Conservation (phyloP, 2,329 filamentous ascomycete genomes). For the Thelonectria blattea region DNA sequence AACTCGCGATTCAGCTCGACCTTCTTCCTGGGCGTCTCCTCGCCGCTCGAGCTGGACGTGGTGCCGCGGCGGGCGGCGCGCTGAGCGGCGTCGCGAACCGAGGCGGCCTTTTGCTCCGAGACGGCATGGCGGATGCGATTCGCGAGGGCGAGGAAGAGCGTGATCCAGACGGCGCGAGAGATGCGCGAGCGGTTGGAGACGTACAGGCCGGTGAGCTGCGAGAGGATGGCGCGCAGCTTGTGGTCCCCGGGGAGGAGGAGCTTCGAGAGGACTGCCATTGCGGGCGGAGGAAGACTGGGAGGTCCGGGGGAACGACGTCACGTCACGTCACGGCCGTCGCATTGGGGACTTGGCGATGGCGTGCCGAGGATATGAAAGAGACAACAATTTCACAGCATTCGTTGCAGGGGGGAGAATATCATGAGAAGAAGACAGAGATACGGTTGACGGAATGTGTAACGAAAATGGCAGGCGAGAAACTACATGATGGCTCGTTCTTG, state of each 20-base stretch:
- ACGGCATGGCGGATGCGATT: conserved; percentile 92
- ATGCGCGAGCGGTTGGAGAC: conserved; percentile 80
- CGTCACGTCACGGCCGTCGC: conserved; percentile 30
- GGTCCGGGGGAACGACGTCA: conserved; percentile 32
- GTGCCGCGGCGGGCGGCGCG: conserved; percentile 55
- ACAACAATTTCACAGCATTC: too few relatives aligned
- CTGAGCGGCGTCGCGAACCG: conserved; percentile 68
- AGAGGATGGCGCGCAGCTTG: conserved; percentile 68
- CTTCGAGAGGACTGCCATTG: conserved; percentile 80
- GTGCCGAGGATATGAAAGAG: too few relatives aligned
- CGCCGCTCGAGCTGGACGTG: conserved; percentile 47
- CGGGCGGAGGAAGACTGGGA: conserved; percentile 10
- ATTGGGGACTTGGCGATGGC: conserved; percentile 10
- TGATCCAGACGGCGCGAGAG: conserved; percentile 82
- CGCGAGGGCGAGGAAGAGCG: conserved; percentile 78
- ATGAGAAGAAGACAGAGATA: background rate
- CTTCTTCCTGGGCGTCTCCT: conserved; percentile 67
- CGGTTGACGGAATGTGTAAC: conserved; percentile 13
- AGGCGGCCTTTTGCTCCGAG: conserved; percentile 88
- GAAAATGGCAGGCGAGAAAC: background rate
- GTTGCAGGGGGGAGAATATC: background rate
- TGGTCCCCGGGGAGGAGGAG: conserved; percentile 65
- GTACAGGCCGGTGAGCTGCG: conserved; percentile 74
- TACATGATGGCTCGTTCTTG: conserved; percentile 14
- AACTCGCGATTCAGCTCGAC: conserved; percentile 91